Conservation (phyloP, 1,284 basidiomycete genomes). For the Sphaerobolus stellatus region DNA sequence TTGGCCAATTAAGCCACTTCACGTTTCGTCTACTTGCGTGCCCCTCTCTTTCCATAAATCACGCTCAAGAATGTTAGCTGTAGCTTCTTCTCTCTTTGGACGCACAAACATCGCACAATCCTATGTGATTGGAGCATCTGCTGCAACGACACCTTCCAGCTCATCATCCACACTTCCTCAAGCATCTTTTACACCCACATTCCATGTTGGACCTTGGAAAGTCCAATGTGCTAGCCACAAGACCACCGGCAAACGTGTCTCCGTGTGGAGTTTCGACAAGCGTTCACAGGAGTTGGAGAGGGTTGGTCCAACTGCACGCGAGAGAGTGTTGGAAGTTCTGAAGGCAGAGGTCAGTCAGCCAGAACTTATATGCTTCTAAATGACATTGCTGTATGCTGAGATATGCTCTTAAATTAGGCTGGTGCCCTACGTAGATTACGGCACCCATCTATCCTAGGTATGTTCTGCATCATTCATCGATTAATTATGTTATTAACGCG, state of each 20-base stretch:
- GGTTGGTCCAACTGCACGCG: constrained; percentile 59
- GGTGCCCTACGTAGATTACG: constrained; percentile 82
- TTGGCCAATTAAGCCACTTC: no score
- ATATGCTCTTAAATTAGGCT: constrained; percentile 55
- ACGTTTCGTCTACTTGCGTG: no score
- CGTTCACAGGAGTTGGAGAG: constrained; percentile 70
- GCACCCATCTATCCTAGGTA: constrained; percentile 91
- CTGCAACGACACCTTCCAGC: constrained; percentile 28
- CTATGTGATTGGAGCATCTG: constrained; percentile 64
- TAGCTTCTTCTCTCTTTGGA: constrained; percentile 86
- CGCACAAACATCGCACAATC: constrained; percentile 84
- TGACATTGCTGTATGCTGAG: background rate
- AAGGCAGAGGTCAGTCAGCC: constrained; percentile 75
- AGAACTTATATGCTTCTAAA: background rate
- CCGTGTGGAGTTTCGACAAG: constrained; percentile 90
- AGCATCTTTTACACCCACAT: constrained; percentile 48
- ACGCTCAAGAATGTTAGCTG: constrained; percentile 90
- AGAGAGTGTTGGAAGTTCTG: constrained; percentile 76
- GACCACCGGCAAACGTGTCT: constrained; percentile 83
- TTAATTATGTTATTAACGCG: background rate
- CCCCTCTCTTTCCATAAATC: no score
- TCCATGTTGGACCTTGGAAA: constrained; percentile 84
- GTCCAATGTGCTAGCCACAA: constrained; percentile 85
- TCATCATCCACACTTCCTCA: constrained; percentile 35
- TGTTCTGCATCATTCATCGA: constrained; percentile 20